Conservation (phyloP, 2,329 filamentous ascomycete genomes). For the Graphiopsis chlorocephala region DNA sequence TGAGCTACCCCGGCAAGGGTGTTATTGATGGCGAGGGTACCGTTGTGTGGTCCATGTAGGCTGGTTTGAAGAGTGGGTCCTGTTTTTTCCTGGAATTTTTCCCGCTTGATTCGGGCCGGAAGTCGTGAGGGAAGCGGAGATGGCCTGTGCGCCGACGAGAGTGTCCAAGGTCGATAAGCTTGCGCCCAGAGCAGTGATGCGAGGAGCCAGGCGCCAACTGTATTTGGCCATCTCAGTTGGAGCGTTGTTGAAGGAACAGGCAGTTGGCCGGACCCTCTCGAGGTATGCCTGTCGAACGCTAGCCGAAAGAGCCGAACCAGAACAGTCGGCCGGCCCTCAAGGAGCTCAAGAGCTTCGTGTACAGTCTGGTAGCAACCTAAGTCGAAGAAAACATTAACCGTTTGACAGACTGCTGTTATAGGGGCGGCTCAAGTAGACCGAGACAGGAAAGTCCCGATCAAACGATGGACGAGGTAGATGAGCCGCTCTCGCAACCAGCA, state of each 20-base stretch:
- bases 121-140: neutral
- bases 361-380: neutral
- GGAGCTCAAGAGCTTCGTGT: neutral
- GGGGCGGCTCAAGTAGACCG: neutral
- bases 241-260: neutral
- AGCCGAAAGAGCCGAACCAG: neutral
- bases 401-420: neutral
- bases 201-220: neutral
- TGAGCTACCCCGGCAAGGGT: slow-evolving; percentile 47
- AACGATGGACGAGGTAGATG: neutral
- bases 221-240: neutral
- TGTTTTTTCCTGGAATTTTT: neutral
- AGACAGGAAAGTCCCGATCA: neutral
- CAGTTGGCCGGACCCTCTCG: neutral
- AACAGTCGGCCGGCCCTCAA: neutral
- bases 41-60: neutral
- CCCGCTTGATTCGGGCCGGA: neutral
- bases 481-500: neutral
- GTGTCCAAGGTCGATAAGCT: neutral
- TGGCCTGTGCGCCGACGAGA: neutral
- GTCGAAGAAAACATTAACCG: neutral
- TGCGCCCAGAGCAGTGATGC: neutral
- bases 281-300: neutral
- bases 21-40: neutral
- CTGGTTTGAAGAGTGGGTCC: neutral